Evolutionary conservation across 2,329 filamentous ascomycete species (phyloP).

Genomic region (Ophiostoma sp.): DNA sequence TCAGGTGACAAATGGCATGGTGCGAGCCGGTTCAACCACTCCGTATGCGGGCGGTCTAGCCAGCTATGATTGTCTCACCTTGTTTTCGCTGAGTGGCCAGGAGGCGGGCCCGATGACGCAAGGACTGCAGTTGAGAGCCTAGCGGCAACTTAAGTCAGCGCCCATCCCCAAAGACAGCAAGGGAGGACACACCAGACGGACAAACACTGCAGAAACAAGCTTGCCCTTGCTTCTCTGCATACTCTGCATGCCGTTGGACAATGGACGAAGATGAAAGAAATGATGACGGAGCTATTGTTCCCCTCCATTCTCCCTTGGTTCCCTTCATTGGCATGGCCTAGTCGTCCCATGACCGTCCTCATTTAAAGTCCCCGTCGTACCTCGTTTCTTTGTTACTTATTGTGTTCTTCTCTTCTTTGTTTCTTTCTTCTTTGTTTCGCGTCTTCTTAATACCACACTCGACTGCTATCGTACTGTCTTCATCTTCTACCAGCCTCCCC

Average conservation of each 20-base stretch:
- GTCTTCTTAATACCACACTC: neutral
- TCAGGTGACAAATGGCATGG: neutral
- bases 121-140: conserved; percentile 7
- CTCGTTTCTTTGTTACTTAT: neutral
- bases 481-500: conserved; percentile 14
- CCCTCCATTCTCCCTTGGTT: neutral
- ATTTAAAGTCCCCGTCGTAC: neutral
- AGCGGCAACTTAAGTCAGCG: neutral
- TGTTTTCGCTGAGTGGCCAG: conserved; percentile 9
- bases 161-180: neutral
- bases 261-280: neutral
- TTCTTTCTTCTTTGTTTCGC: neutral
- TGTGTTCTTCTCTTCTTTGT: neutral
- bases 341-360: neutral
- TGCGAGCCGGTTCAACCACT: neutral
- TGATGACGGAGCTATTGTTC: conserved; percentile 1
- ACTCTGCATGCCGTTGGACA: neutral
- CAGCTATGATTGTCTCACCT: conserved; percentile 16
- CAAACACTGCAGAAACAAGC: neutral
- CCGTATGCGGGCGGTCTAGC: neutral
- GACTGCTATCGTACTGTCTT: neutral
- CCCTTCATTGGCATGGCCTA: neutral
- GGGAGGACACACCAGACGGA: neutral
- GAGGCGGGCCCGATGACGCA: conserved; percentile 20
- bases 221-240: neutral